Evolutionary conservation across 2,329 filamentous ascomycete species (phyloP).

Genomic region (Colletotrichum simmondsii): DNA sequence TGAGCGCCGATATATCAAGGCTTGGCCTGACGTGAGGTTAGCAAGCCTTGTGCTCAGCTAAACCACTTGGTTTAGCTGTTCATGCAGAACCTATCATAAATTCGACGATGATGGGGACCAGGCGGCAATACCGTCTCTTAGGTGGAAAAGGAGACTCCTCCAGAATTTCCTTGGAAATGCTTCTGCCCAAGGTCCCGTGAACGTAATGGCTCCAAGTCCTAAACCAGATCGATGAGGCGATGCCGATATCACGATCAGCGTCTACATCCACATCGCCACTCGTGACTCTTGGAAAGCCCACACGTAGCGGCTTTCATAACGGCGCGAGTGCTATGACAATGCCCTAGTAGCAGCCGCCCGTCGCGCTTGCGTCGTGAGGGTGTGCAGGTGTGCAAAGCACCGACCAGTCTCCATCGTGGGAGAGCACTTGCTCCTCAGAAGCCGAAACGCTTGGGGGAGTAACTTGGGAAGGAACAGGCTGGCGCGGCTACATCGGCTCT

Average conservation of each 20-base stretch:
- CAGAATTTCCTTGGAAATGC: not conserved
- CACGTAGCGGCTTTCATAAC: not conserved
- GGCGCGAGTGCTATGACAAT: constrained; percentile 1
- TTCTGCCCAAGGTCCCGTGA: not conserved
- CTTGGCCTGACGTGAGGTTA: constrained; percentile 45
- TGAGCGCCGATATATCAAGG: constrained; percentile 69
- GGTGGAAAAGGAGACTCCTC: not conserved
- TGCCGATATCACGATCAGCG: constrained; percentile 12
- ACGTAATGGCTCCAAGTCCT: not conserved
- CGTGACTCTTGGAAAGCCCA: not conserved
- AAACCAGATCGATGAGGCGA: not conserved
- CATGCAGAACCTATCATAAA: not conserved
- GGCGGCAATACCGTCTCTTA: not conserved
- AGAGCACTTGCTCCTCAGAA: not conserved
- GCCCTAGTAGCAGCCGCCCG: not conserved
- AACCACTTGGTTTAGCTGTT: not conserved
- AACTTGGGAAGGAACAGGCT: not conserved
- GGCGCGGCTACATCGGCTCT: constrained; percentile 1
- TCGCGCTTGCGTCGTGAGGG: constrained; percentile 3
- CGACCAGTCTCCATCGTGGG: constrained; percentile 10
- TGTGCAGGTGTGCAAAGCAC: not conserved
- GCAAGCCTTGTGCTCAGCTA: not conserved
- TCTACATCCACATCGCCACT: constrained; percentile 8
- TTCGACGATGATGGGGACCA: not conserved
- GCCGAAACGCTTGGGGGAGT: constrained; percentile 9